Evolutionary conservation across 257 asterid species (phyloP).

Genomic region (Knoxia roxburghii): DNA sequence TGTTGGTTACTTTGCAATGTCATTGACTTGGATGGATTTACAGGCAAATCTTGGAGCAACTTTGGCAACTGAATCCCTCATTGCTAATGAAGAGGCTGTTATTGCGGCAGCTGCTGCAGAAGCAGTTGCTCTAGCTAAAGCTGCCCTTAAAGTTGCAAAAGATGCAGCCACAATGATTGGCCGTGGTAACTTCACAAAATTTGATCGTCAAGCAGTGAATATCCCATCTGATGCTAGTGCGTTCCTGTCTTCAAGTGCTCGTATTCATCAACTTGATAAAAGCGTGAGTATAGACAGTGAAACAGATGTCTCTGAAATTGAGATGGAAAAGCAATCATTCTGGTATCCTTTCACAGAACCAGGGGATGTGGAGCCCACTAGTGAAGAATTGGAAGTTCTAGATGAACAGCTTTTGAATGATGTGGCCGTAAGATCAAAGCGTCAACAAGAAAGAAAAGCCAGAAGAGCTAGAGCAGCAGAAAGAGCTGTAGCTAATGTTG

Average conservation of each 20-base stretch:
- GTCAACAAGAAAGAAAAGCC: constrained; percentile 74
- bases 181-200: constrained; percentile 27
- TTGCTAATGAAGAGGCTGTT: constrained; percentile 63
- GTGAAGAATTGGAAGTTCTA: constrained; percentile 63
- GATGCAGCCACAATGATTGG: constrained; percentile 64
- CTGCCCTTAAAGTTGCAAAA: constrained; percentile 79
- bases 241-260: constrained; percentile 25
- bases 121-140: constrained; percentile 86
- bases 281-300: constrained; percentile 24
- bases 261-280: constrained; percentile 33
- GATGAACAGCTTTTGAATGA: constrained; percentile 44
- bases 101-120: constrained; percentile 90
- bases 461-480: constrained; percentile 71
- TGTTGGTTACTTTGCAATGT: neutral
- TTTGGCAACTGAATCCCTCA: constrained; percentile 41
- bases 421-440: constrained; percentile 71
- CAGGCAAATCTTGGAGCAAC: constrained; percentile 50
- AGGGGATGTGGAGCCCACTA: constrained; percentile 54
- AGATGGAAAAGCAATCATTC: constrained; percentile 24
- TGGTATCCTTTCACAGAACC: constrained; percentile 31
- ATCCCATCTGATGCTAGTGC: constrained; percentile 12
- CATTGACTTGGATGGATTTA: constrained; percentile 18
- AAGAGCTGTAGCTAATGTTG: constrained; percentile 59
- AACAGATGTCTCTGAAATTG: constrained; percentile 36
- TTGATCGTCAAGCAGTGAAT: constrained; percentile 20